Evolutionary conservation across 1,139 yeast genomes (phyloP), one percentile per base, ranked within the genome.

Genomic region (Yamadazyma jaroonii): DNA sequence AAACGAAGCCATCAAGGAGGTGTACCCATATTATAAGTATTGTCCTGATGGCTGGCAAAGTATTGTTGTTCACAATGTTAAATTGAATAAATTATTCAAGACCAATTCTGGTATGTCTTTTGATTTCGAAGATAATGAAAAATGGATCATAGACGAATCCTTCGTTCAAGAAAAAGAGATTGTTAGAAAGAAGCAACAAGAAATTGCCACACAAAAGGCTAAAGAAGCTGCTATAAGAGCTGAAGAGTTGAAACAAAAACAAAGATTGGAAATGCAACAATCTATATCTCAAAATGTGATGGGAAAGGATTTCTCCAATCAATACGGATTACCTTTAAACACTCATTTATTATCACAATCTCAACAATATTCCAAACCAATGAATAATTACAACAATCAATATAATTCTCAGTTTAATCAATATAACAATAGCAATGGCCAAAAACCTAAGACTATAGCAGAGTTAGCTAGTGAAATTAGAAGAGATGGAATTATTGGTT

Each of bases 11-110:
- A 87, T 92, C 36, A 85, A 85, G 55, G 95, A 87, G 29, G 63
- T 84, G 9, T 90, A 85, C 58, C 98, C 97, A 2, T 92, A 86
- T 61, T 92, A 87, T 61, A 78, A 83, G 54, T 92, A 87, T 61
- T 89, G 97, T 54, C 89, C 95, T 1, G 96, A 89, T 58, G 97
- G 97, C 2, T 92, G 99, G 99, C 98, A 92, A 62, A 83, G 87
- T 54, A 79, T 95, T 1, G 95, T 92, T 11, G 76, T 94, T 34
- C 98, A 92, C 62, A 89, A 88, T 52, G 70, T 92, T 31, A 84
- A 90, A 17, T 70, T 88, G 48, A 89, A 89, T 61, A 88, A 88
- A 61, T 81, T 90, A 7, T 92, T 92, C 64, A 76, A 81, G 41
- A 81, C 84, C 49, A 80, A 84, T 8, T 9, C 21, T 8, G 21